Evolutionary conservation across 2,329 filamentous ascomycete species (phyloP), one percentile per base, ranked within the genome.

Genomic region (Fusarium virguliforme): DNA sequence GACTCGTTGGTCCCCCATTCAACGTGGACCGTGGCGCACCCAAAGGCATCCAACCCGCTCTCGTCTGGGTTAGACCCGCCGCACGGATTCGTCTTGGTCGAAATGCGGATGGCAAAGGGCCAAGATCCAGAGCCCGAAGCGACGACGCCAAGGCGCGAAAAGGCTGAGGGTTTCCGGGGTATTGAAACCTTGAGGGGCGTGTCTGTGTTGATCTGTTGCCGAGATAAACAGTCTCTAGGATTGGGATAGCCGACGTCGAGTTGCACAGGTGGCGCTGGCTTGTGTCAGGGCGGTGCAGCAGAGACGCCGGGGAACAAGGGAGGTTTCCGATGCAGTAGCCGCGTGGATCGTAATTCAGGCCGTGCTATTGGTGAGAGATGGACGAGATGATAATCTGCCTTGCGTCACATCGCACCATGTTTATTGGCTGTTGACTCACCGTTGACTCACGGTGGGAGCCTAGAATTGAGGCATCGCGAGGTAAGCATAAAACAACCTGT

Each of bases 1-100:
- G 9, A 8, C 24, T 28, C 41, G 4, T 22, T 6, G 24, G 24
- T 43, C 40, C 40, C 40, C 41, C 41, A 28, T 46, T 46, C 41
- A 46, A 46, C 41, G 22, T 46, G 26, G 26, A 26, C 30, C 30
- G 41, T 46, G 41, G 41, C 41, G 24, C 28, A 22, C n/a, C 24
- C 41, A 46, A 46, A 46, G 24, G 41, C 41, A 46, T 46, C 41
- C 41, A 46, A 46, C 41, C 13, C 41, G 24, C 13, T n/a, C 41
- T 46, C 41, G 13, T 46, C 41, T 46, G 13, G 13, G 24, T 46
- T 46, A 46, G 41, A 18, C 24, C 41, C 13, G 41, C 18, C 24
- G 41, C 41, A 46, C 41, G 41, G 41, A 46, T 46, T 28, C 41
- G 41, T 28, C 41, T 28, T 22, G 13, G 41, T 24, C 22, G 18